A percentile compares a stretch with the other conserved stretches of the same genome.
Evolutionary conservation across 202 grass and related monocot genomes (phyloP).

Genomic region (Panicum virgatum): DNA sequence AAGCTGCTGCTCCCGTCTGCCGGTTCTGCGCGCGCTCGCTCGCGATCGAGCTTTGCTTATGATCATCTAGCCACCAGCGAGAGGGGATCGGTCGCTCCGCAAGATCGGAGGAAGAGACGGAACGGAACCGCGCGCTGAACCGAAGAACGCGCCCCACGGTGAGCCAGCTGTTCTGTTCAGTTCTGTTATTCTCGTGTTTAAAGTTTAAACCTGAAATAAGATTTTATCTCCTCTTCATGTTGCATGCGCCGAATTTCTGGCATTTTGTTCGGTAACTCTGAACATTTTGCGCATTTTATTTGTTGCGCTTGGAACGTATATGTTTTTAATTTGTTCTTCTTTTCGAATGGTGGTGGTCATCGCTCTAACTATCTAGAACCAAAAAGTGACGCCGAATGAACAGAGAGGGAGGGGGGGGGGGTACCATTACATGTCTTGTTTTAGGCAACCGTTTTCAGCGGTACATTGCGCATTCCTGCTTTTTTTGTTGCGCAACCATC

Average conservation of each 20-base stretch:
- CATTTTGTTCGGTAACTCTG: neutral
- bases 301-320: neutral
- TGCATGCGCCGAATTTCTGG: neutral
- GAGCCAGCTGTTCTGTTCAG: neutral
- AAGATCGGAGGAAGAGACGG: neutral
- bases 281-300: neutral
- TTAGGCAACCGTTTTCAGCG: neutral
- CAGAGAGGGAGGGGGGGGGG: neutral
- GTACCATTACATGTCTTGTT: neutral
- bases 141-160: neutral
- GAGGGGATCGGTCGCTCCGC: neutral
- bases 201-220: no score
- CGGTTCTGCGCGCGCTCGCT: neutral
- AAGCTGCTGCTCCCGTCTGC: neutral
- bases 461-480: neutral
- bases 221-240: neutral
- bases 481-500: neutral
- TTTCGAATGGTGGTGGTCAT: constrained; percentile 11
- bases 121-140: neutral
- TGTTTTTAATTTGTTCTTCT: neutral
- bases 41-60: constrained; percentile 22
- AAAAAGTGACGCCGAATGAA: neutral
- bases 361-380: neutral
- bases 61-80: constrained; percentile 24
- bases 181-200: neutral